These are phyloP conservation scores for Ganoderma multipileum DNA, from an alignment of 1,284 basidiomycete genomes.

Conservation along the genomic window DNA sequence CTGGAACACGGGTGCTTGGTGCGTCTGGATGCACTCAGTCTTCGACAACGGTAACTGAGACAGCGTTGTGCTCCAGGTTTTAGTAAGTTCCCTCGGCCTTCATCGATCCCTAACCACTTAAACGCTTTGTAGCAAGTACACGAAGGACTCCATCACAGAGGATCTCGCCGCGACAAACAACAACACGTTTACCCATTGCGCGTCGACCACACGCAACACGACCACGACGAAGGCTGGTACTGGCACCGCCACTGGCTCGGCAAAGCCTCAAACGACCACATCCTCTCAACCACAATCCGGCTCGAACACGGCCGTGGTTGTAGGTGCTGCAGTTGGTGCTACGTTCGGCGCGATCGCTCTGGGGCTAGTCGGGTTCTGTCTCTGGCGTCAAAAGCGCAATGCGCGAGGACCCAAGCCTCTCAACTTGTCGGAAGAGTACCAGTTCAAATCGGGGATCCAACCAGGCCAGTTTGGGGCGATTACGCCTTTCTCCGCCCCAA, in stretches of 20 bases:
- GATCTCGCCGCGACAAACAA: conserved; percentile 30
- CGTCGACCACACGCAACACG: conserved; percentile 22
- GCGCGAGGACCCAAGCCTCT: conserved; percentile 21
- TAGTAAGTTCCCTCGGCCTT: conserved; percentile 21
- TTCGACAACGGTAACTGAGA: background rate
- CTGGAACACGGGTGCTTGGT: conserved; percentile 29
- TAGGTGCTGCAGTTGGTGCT: conserved; percentile 26
- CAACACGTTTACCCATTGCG: conserved; percentile 33
- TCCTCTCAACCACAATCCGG: background rate
- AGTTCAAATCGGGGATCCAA: conserved; percentile 8
- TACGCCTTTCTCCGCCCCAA: conserved; percentile 27
- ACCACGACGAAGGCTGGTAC: conserved; percentile 6
- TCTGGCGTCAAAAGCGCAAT: conserved; percentile 13
- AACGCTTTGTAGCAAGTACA: conserved; percentile 13
- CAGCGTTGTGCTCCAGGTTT: conserved; percentile 19
- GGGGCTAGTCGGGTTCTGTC: conserved; percentile 11
- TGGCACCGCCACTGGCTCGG: background rate
- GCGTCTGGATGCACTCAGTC: background rate
- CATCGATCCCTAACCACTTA: background rate
- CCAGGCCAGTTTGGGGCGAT: conserved; percentile 12
- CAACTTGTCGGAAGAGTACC: conserved; percentile 25
- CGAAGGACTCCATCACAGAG: conserved; percentile 21
- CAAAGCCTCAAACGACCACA: conserved; percentile 4
- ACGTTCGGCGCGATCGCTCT: conserved; percentile 9
- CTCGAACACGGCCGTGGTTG: conserved; percentile 15